phyloP scores from a whole-genome alignment of 305 asterid genomes.

The Fraxinus albicans region DNA sequence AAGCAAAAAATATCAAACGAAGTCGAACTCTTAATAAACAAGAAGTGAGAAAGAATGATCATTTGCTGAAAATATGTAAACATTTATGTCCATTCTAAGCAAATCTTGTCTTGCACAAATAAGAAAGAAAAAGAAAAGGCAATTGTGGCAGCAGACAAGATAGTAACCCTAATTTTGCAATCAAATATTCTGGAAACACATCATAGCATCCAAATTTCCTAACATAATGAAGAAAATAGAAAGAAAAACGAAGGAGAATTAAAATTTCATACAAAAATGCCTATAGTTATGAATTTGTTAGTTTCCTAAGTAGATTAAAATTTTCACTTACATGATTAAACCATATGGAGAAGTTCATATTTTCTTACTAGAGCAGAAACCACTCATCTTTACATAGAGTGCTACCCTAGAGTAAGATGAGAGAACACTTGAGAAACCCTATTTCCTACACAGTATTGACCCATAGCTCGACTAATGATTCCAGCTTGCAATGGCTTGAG shows the following conservation, averaged over 20 bases:
- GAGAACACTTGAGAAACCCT: not conserved
- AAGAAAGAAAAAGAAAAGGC: not conserved
- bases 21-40: not conserved
- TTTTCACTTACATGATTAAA: not conserved
- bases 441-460: not conserved
- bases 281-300: not conserved
- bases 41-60: not conserved
- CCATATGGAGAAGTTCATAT: not conserved
- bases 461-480: not conserved
- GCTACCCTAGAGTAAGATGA: not conserved
- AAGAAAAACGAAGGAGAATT: not conserved
- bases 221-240: not conserved
- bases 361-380: not conserved
- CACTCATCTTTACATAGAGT: not conserved
- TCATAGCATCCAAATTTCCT: not conserved
- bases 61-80: not conserved
- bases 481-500: not conserved
- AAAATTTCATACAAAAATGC: not conserved
- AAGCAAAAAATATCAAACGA: constrained; percentile 16
- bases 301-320: not conserved
- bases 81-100: not conserved
- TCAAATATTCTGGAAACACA: not conserved
- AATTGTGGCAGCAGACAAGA: not conserved
- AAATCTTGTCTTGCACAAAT: not conserved
- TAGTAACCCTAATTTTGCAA: not conserved